These are phyloP conservation scores for Nothophoma quercina DNA, from an alignment of 2,329 filamentous ascomycete species.

Conservation along the genomic window DNA sequence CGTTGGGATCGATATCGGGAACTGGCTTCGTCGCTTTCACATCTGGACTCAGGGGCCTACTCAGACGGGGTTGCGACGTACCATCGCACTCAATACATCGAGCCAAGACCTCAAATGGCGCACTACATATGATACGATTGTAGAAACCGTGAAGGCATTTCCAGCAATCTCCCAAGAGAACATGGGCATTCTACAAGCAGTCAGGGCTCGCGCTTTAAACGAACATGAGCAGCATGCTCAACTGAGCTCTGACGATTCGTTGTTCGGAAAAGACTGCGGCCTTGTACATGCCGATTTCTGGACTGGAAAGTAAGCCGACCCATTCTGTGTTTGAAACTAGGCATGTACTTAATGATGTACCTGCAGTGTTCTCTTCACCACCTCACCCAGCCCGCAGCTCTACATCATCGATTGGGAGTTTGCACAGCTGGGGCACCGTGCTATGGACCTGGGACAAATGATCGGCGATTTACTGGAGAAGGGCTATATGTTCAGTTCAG, in stretches of 20 bases:
- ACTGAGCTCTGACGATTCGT: background rate
- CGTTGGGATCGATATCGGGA: background rate
- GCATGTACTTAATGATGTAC: background rate
- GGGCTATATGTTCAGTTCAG: background rate
- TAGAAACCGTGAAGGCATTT: background rate
- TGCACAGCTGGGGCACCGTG: background rate
- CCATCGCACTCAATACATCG: background rate
- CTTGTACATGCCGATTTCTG: slow-evolving; percentile 5
- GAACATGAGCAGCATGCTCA: background rate
- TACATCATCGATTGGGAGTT: slow-evolving; percentile 9
- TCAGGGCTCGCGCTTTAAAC: background rate
- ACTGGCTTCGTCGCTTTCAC: background rate
- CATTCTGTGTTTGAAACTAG: slow-evolving; percentile 3
- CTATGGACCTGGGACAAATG: background rate
- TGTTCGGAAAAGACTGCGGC: background rate
- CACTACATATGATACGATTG: background rate
- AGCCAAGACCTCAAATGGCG: slow-evolving; percentile 1
- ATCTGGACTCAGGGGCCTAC: background rate
- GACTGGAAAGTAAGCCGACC: slow-evolving; percentile 1
- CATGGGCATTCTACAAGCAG: background rate
- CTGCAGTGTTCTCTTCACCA: background rate
- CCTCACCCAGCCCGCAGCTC: background rate
- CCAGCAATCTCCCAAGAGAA: background rate
- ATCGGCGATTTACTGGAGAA: slow-evolving; percentile 4
- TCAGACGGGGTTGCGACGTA: background rate